A percentile compares a stretch with the other conserved stretches of the same genome.
phyloP scores from a whole-genome alignment of 2,329 filamentous ascomycete genomes.

The Epichloe brachyelytri region DNA sequence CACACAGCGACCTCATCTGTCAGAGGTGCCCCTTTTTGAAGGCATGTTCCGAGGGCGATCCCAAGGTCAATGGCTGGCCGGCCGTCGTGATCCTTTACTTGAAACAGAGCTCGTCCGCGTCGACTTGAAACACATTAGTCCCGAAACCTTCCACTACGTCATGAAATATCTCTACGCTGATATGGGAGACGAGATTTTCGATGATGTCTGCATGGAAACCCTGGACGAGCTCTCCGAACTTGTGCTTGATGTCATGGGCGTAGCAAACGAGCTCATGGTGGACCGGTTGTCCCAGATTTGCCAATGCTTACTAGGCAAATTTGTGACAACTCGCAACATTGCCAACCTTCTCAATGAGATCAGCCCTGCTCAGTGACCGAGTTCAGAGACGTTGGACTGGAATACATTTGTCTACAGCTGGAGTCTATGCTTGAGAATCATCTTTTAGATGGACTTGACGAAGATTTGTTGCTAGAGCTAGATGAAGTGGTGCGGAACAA shows the following conservation, averaged over 20 bases:
- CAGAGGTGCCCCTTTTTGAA: conserved; percentile 79
- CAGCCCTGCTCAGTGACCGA: conserved; percentile 65
- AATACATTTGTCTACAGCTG: conserved; percentile 84
- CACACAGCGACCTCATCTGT: conserved; percentile 70
- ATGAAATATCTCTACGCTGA: conserved; percentile 76
- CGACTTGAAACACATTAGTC: conserved; percentile 70
- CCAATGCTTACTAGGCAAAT: conserved; percentile 69
- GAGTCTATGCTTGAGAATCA: conserved; percentile 88
- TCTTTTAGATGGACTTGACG: conserved; percentile 72
- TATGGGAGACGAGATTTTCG: conserved; percentile 66
- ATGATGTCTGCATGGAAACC: conserved; percentile 55
- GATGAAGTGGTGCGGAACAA: conserved; percentile 71
- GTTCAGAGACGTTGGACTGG: conserved; percentile 78
- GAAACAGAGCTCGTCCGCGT: conserved; percentile 44
- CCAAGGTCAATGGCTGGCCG: conserved; percentile 68
- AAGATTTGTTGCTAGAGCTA: conserved; percentile 68
- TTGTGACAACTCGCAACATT: conserved; percentile 78
- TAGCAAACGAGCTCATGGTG: conserved; percentile 91
- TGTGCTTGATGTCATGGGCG: conserved; percentile 80
- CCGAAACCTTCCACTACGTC: conserved; percentile 63
- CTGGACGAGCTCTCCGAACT: conserved; percentile 79
- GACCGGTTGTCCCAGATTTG: conserved; percentile 83
- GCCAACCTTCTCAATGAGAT: conserved; percentile 76
- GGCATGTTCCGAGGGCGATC: conserved; percentile 84
- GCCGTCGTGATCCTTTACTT: conserved; percentile 39